Evolutionary conservation across 225 moss, liverwort and hornwort species (phyloP).

Genomic region (Physcomitrellopsis africana): DNA sequence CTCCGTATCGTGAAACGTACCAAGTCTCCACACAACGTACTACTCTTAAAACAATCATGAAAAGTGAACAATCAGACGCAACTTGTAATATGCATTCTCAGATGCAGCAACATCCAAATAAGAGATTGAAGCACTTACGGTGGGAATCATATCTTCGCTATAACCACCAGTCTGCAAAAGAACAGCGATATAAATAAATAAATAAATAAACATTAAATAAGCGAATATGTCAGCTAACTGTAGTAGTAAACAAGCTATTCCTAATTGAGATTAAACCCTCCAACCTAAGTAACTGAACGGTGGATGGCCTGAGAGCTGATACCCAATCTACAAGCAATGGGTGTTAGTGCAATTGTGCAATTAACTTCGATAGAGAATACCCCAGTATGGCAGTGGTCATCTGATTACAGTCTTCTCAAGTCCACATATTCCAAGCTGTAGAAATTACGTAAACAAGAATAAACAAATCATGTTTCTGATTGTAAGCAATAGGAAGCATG

Average conservation of each 20-base stretch:
- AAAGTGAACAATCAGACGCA: neutral
- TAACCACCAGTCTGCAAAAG: constrained; percentile 86
- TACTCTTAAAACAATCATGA: constrained; percentile 3
- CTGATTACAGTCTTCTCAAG: neutral
- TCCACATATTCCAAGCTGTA: neutral
- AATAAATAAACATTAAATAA: neutral
- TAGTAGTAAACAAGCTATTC: neutral
- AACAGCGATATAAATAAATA: constrained; percentile 7
- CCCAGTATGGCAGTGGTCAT: neutral
- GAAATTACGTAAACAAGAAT: neutral
- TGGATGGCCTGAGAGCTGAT: neutral
- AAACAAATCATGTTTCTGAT: neutral
- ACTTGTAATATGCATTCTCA: neutral
- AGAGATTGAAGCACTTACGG: constrained; percentile 54
- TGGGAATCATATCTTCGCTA: constrained; percentile 97
- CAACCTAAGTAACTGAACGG: neutral
- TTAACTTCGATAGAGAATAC: neutral
- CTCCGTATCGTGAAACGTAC: too few relatives aligned
- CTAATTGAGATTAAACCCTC: neutral
- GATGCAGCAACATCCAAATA: neutral
- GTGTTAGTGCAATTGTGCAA: constrained; percentile 11
- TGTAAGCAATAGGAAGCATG: constrained; percentile 11
- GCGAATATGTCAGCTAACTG: neutral
- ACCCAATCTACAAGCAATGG: constrained; percentile 6
- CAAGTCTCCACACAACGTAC: neutral